A percentile compares a stretch with the other conserved stretches of the same genome.
phyloP scores from a whole-genome alignment of 78 protist species.

The Diacronema lutheri region DNA sequence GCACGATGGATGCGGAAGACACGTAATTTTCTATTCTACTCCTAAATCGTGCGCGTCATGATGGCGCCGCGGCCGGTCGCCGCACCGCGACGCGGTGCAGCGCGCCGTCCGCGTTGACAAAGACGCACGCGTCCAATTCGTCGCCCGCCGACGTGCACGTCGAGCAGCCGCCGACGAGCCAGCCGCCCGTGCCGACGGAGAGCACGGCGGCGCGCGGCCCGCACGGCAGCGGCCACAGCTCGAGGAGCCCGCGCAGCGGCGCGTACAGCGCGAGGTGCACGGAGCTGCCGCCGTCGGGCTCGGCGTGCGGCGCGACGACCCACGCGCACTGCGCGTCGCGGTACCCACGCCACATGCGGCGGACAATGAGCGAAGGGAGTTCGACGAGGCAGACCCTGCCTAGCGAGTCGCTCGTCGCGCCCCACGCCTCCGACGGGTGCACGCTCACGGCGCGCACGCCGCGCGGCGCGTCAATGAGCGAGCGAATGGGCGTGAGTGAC shows the following conservation, averaged over 20 bases:
- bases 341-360: slow-evolving; percentile 74
- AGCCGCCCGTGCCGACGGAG: neutral
- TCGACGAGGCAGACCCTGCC: slow-evolving; percentile 66
- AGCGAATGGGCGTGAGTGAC: too few species aligned
- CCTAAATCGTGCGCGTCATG: too few species aligned
- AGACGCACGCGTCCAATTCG: too few species aligned
- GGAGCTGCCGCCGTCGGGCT: neutral
- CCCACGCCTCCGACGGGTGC: neutral
- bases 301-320: neutral
- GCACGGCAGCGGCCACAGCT: neutral
- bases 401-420: slow-evolving; percentile 46
- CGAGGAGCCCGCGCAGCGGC: neutral
- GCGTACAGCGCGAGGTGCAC: neutral
- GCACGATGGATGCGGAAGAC: too few species aligned
- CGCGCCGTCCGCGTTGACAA: too few species aligned
- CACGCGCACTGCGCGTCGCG: slow-evolving; percentile 70
- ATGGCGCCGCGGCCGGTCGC: too few species aligned
- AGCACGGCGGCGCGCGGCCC: neutral
- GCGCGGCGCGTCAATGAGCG: too few species aligned
- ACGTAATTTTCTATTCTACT: too few species aligned
- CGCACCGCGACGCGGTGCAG: too few species aligned
- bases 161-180: neutral
- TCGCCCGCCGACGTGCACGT: too few species aligned
- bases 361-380: slow-evolving; percentile 21
- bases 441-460: too few species aligned